Percentiles rank a stretch among this genome's conserved stretches.
phyloP scores from a whole-genome alignment of 768 basidiomycete species.

The Tylopilus cervinicoccineus region DNA sequence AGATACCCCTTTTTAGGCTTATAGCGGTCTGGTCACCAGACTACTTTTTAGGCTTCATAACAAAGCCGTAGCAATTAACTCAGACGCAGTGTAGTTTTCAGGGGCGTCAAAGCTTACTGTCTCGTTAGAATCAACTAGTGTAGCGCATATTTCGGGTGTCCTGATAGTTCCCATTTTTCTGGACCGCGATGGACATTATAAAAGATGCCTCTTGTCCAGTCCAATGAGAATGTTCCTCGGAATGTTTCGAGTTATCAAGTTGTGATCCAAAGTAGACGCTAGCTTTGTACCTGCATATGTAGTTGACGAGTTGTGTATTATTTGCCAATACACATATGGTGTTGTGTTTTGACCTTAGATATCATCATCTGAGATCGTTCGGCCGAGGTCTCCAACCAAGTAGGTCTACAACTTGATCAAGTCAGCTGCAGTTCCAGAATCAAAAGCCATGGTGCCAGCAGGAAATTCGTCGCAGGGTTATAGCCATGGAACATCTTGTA shows the following conservation, averaged over 20 bases:
- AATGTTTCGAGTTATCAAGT: no score
- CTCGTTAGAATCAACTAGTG: constrained; percentile 17
- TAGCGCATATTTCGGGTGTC: constrained; percentile 18
- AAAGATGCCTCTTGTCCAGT: background rate
- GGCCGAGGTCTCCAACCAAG: background rate
- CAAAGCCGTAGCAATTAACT: constrained; percentile 13
- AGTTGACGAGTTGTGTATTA: no score
- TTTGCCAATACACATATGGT: no score
- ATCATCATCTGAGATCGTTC: background rate
- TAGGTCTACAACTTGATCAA: no score
- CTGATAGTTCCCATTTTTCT: constrained; percentile 9
- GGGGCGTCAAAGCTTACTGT: background rate
- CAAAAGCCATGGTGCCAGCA: no score
- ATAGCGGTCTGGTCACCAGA: no score
- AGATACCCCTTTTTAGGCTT: constrained; percentile 1
- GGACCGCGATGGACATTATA: background rate
- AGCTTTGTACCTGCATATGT: no score
- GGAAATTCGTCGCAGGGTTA: background rate
- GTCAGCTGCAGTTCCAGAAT: no score
- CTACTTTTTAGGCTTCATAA: constrained; percentile 1
- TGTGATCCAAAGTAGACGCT: no score
- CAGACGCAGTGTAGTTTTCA: constrained; percentile 7
- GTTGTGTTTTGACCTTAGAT: no score
- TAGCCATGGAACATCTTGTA: constrained; percentile 35
- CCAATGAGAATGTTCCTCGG: no score